Conservation (phyloP, 768 basidiomycete genomes). For the Auriscalpium orientale region DNA sequence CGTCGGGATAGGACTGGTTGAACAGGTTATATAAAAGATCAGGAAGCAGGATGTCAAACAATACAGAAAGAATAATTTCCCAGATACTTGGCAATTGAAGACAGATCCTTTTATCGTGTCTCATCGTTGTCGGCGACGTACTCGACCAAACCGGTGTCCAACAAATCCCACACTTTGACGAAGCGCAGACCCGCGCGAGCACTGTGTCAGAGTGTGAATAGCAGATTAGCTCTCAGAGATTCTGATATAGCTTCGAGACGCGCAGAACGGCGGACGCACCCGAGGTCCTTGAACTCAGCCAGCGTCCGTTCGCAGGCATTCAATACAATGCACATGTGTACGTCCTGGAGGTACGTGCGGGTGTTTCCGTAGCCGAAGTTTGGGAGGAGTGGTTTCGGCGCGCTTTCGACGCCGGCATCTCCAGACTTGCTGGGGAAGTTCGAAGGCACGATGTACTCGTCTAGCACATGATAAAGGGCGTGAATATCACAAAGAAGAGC, state of each 20-base stretch:
- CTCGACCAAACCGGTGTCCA: background rate
- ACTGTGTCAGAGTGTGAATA: background rate
- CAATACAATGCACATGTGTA: slow-evolving; percentile 36
- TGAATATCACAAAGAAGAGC: background rate
- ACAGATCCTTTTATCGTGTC: background rate
- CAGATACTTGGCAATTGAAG: no score
- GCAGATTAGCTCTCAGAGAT: background rate
- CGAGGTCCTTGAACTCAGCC: slow-evolving; percentile 22
- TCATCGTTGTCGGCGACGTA: background rate
- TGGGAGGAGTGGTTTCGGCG: slow-evolving; percentile 38
- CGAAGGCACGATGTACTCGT: background rate
- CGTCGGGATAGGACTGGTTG: no score
- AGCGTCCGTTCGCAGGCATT: slow-evolving; percentile 38
- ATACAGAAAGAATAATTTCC: no score
- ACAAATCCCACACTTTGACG: background rate
- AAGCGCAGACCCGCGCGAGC: background rate
- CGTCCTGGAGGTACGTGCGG: slow-evolving; percentile 34
- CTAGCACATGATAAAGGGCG: background rate
- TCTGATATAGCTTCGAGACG: background rate
- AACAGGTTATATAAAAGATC: no score
- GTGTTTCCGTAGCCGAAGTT: slow-evolving; percentile 38
- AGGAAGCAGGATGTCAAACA: no score
- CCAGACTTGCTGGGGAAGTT: background rate
- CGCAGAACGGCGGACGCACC: no score
- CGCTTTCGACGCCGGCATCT: slow-evolving; percentile 13